phyloP scores from a whole-genome alignment of 768 basidiomycete genomes.

The Pholiota microspora region DNA sequence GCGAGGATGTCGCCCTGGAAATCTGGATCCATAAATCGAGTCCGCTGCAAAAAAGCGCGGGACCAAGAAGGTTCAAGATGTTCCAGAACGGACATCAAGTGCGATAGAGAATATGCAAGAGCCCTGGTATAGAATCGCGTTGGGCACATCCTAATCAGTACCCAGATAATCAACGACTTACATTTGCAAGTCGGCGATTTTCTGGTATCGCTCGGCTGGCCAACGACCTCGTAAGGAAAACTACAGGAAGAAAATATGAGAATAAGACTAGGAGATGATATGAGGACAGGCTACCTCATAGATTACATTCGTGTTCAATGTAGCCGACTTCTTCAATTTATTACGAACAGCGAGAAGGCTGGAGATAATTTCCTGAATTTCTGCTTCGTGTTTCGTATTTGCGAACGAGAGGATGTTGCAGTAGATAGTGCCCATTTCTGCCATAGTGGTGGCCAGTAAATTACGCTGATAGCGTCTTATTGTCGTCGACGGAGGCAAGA shows the following conservation, averaged over 20 bases:
- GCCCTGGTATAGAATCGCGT: constrained; percentile 40
- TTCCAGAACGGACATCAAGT: constrained; percentile 70
- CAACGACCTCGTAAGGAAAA: constrained; percentile 76
- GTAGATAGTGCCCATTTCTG: constrained; percentile 68
- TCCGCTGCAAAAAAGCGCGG: constrained; percentile 69
- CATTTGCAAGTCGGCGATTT: constrained; percentile 66
- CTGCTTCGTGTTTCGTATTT: constrained; percentile 48
- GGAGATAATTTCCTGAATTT: constrained; percentile 54
- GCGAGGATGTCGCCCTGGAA: constrained; percentile 87
- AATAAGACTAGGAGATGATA: background rate
- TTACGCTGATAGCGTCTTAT: constrained; percentile 72
- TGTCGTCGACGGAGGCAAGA: constrained; percentile 73
- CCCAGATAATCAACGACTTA: constrained; percentile 27
- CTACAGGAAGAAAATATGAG: constrained; percentile 29
- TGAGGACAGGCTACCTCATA: constrained; percentile 54
- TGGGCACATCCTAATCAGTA: background rate
- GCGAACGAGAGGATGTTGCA: constrained; percentile 77
- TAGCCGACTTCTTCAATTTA: constrained; percentile 64
- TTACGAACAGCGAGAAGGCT: constrained; percentile 72
- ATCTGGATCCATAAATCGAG: constrained; percentile 71
- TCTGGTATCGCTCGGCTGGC: constrained; percentile 79
- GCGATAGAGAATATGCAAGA: constrained; percentile 64
- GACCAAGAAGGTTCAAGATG: constrained; percentile 79
- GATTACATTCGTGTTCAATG: constrained; percentile 53
- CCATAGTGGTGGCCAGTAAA: constrained; percentile 63